These are phyloP conservation scores for Cladosporium sp. DNA, from an alignment of 2,329 filamentous ascomycete genomes.

Conservation along the genomic window DNA sequence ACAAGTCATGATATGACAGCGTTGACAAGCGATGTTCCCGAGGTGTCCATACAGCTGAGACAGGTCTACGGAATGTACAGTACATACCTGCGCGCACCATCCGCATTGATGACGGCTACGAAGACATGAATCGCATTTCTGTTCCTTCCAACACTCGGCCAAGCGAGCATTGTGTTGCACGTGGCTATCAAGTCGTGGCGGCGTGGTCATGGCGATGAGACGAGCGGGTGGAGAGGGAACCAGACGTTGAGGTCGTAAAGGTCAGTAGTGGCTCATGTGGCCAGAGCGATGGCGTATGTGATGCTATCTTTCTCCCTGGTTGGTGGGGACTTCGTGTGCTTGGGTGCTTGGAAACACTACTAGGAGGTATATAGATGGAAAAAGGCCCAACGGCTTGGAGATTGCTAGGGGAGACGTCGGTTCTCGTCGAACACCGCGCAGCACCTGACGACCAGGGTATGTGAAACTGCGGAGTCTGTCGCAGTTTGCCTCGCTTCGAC, in stretches of 20 bases:
- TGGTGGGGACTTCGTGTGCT: too few species aligned
- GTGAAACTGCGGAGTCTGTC: background rate
- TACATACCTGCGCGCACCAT: slow-evolving; percentile 9
- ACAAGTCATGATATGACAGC: background rate
- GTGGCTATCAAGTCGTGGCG: background rate
- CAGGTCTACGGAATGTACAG: too few species aligned
- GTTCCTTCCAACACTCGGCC: slow-evolving; percentile 6
- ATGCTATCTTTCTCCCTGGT: too few species aligned
- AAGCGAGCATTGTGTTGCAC: slow-evolving; percentile 7
- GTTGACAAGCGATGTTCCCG: background rate
- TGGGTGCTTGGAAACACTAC: too few species aligned
- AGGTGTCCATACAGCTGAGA: too few species aligned
- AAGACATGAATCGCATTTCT: slow-evolving; percentile 7
- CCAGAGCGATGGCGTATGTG: too few species aligned
- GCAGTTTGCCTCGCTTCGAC: slow-evolving; percentile 7
- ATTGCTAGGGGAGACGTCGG: too few species aligned
- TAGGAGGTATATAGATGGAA: too few species aligned
- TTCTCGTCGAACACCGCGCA: too few species aligned
- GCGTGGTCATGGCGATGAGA: slow-evolving; percentile 5
- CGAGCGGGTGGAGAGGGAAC: background rate
- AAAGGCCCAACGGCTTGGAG: too few species aligned
- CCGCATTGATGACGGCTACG: slow-evolving; percentile 5
- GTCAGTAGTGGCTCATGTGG: too few species aligned
- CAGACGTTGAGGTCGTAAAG: background rate
- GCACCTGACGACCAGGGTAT: too few species aligned